phyloP scores from a whole-genome alignment of 73 alveolate genomes.

The Loxodes magnus region DNA sequence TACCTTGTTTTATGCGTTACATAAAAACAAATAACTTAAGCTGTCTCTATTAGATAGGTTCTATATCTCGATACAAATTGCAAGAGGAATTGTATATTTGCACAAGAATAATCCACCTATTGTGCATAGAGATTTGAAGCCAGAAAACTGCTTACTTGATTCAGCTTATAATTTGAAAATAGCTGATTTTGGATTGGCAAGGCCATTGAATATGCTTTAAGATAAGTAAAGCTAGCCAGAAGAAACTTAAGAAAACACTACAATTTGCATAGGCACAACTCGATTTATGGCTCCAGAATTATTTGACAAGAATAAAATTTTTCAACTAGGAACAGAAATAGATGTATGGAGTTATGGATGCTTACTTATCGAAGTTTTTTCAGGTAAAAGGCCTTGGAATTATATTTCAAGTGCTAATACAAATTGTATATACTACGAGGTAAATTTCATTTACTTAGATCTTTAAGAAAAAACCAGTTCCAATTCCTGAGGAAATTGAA shows the following conservation, averaged over 20 bases:
- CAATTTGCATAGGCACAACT: neutral
- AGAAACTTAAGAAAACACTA: too few species aligned
- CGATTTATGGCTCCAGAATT: neutral
- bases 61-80: slow-evolving; percentile 17
- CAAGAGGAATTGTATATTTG: slow-evolving; percentile 31
- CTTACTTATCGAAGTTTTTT: neutral
- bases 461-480: neutral
- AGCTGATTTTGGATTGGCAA: slow-evolving; percentile 41
- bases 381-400: neutral
- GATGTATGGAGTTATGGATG: neutral
- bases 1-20: neutral
- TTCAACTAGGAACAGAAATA: neutral
- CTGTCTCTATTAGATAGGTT: neutral
- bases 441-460: too few species aligned
- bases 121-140: slow-evolving; percentile 38
- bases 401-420: neutral
- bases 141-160: slow-evolving; percentile 32
- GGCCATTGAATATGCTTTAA: neutral
- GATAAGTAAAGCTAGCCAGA: neutral
- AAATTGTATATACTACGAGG: neutral
- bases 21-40: neutral
- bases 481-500: too few species aligned
- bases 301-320: neutral
- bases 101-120: slow-evolving; percentile 38
- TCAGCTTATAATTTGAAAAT: slow-evolving; percentile 26